These are phyloP conservation scores for Penicillium crustosum DNA, from an alignment of 2,329 filamentous ascomycete species.

Conservation along the genomic window DNA sequence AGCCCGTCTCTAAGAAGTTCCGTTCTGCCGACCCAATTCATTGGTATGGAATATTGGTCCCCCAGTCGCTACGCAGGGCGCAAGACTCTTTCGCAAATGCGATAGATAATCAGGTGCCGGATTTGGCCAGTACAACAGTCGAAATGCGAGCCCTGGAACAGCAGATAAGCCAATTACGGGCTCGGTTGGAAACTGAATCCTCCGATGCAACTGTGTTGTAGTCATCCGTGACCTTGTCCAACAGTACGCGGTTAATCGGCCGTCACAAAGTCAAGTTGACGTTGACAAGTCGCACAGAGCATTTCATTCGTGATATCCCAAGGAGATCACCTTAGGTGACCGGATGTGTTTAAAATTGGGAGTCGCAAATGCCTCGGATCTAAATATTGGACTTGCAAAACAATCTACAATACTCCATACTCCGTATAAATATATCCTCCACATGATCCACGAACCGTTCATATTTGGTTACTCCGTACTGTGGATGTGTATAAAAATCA, in stretches of 20 bases:
- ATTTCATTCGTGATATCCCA: not conserved
- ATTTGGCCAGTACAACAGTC: conserved; percentile 38
- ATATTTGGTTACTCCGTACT: not conserved
- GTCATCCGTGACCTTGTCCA: not conserved
- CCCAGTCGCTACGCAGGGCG: conserved; percentile 45
- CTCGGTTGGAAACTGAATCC: conserved; percentile 18
- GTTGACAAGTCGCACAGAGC: not conserved
- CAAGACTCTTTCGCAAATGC: conserved; percentile 46
- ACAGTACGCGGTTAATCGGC: not conserved
- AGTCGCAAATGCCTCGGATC: not conserved
- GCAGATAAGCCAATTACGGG: conserved; percentile 35
- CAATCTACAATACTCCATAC: no score
- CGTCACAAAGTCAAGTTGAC: not conserved
- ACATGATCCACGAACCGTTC: not conserved
- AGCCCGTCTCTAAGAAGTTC: conserved; percentile 15
- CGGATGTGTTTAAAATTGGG: not conserved
- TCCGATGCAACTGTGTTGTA: not conserved
- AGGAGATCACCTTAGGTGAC: not conserved
- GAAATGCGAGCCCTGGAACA: conserved; percentile 46
- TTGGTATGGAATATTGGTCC: conserved; percentile 52
- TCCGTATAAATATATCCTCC: not conserved
- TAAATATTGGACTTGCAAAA: not conserved
- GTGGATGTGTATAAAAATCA: not conserved
- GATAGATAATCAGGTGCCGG: conserved; percentile 37
- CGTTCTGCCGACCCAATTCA: conserved; percentile 44